Percentiles rank a stretch among this genome's conserved stretches.
These are phyloP conservation scores for Globisporangium barbulae DNA, from an alignment of 352 stramenopile species.

Conservation along the genomic window DNA sequence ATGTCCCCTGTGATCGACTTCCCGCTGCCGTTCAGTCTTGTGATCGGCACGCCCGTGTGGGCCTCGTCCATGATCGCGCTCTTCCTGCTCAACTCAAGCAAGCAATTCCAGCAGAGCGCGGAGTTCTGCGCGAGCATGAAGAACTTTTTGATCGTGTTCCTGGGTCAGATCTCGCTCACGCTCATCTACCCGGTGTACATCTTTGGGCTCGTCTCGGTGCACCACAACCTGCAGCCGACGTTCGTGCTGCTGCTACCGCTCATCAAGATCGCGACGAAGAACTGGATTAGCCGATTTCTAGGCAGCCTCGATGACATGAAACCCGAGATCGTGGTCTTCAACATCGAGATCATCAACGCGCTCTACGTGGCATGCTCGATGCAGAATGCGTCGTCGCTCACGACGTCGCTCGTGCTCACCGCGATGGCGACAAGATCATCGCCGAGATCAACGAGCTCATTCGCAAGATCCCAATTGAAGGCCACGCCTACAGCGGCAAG, in stretches of 20 bases:
- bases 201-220: constrained; percentile 27
- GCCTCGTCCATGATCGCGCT: constrained; percentile 19
- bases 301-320: constrained; percentile 20
- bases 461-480: not conserved
- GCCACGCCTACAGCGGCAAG: constrained; percentile 3
- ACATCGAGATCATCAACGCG: constrained; percentile 28
- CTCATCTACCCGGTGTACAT: constrained; percentile 49
- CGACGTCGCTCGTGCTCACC: constrained; percentile 13
- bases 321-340: constrained; percentile 26
- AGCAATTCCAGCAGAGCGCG: constrained; percentile 19
- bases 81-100: constrained; percentile 25
- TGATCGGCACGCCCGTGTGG: constrained; percentile 23
- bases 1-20: constrained; percentile 33
- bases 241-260: constrained; percentile 37
- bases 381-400: constrained; percentile 19
- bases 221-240: constrained; percentile 17
- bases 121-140: constrained; percentile 18
- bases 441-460: not conserved
- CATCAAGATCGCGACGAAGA: constrained; percentile 43
- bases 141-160: constrained; percentile 29
- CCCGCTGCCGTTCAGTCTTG: constrained; percentile 35
- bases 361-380: constrained; percentile 24
- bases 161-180: constrained; percentile 31
- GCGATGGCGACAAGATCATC: not conserved
- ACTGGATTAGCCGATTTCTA: constrained; percentile 26